Evolutionary conservation across 1,284 basidiomycete genomes (phyloP), one percentile per base, ranked within the genome.

Genomic region (Ceratobasidium sp.): DNA sequence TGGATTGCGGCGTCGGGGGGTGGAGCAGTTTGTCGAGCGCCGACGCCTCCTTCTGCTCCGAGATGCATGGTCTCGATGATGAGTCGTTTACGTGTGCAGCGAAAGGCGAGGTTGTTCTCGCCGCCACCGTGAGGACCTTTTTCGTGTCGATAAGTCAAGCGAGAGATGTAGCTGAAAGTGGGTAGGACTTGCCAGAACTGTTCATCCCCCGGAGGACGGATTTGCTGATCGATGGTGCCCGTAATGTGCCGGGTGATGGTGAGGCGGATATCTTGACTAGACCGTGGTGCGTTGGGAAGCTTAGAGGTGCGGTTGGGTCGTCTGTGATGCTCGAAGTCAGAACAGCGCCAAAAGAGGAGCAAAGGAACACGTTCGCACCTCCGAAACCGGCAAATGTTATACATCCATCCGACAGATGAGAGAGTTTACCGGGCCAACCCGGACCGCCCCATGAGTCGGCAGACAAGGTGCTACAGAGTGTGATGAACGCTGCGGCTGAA

Each of bases 61-160:
- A 98, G 88, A 86, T 98, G 96, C 78, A 98, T 86, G 30, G 96
- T 98, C 86, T 99, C 97, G 80, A 99, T 90, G 30, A 97, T 87
- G 67, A 98, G 87, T 52, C 94, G 86, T 83, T 95, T 96, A 79
- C 97, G 88, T 82, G 93, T 97, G 81, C 96, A 94, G 83, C 93
- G 95, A 89, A 99, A 99, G 6, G 94, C 96, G 20, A 99, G 88
- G 82, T 99, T 98, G 85, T 99, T 98, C 84, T 98, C 96, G 18
- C 95, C 94, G 27, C 89, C 88, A 1, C 90, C 90, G 30, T 85
- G 85, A 35, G 65, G 87, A 87, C 77, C 69, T 70, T 65, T 65
- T 48, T 20, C 20, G 8, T 3, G 18, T 2, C 12, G 27, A 46
- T 5, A 57, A 16, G n/a, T 5, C 67, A 14, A 65, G 16, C 33